Percentiles rank a stretch among this genome's conserved stretches.
Evolutionary conservation across 441 rosid genomes (phyloP).

Genomic region (Kokia cookei): DNA sequence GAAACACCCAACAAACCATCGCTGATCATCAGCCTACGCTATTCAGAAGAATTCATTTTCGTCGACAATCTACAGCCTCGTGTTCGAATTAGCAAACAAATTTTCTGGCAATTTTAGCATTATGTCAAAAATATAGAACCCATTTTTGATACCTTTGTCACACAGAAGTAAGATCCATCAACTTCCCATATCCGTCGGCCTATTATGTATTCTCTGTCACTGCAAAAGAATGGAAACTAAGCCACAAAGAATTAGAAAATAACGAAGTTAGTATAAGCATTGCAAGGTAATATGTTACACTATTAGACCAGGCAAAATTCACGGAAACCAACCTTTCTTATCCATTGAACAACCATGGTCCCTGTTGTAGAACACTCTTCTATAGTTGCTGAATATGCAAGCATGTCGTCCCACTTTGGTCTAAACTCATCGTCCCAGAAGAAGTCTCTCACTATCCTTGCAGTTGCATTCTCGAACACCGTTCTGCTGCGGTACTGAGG

Average conservation of each 20-base stretch:
- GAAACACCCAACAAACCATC: not conserved
- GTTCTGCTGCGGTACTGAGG: constrained; percentile 63
- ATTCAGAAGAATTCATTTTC: not conserved
- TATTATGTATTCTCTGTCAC: constrained; percentile 76
- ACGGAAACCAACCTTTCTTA: constrained; percentile 49
- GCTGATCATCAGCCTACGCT: not conserved
- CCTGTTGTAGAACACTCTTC: constrained; percentile 63
- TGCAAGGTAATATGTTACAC: not conserved
- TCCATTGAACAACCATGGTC: constrained; percentile 76
- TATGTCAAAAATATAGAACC: not conserved
- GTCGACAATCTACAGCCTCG: not conserved
- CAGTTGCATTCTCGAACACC: constrained; percentile 56
- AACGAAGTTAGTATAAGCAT: constrained; percentile 5
- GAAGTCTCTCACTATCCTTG: constrained; percentile 68
- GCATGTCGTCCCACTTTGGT: constrained; percentile 86
- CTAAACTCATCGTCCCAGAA: constrained; percentile 88
- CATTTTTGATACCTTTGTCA: constrained; percentile 58
- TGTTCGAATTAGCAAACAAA: not conserved
- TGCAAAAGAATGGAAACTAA: constrained; percentile 82
- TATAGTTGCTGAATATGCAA: constrained; percentile 34
- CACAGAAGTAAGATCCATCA: constrained; percentile 51
- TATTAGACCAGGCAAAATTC: not conserved
- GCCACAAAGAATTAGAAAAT: not conserved
- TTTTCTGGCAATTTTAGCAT: not conserved
- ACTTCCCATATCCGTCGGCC: constrained; percentile 78